Evolutionary conservation across 2,329 filamentous ascomycete genomes (phyloP).

Genomic region (Microcyclosporella mali): DNA sequence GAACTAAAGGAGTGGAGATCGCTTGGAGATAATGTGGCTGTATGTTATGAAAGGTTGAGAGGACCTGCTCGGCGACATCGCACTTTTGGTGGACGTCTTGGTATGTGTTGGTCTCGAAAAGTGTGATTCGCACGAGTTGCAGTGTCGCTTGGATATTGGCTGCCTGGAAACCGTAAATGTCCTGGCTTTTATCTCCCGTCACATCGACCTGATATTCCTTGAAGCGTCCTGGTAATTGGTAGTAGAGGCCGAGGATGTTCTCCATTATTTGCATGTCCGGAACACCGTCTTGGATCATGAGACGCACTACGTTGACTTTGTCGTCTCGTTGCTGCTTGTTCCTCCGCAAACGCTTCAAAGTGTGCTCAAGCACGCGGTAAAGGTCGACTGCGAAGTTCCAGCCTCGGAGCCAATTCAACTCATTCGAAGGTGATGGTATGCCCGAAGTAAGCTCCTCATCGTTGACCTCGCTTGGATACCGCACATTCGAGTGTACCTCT

Average conservation of each 20-base stretch:
- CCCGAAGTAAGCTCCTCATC: conserved; percentile 40
- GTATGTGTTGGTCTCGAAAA: conserved; percentile 26
- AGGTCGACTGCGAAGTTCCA: conserved; percentile 55
- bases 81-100: conserved; percentile 40
- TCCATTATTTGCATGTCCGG: conserved; percentile 27
- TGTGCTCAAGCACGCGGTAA: conserved; percentile 52
- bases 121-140: conserved; percentile 44
- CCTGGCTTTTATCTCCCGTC: conserved; percentile 32
- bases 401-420: conserved; percentile 46
- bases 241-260: conserved; percentile 24
- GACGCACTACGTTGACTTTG: conserved; percentile 19
- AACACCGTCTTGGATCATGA: conserved; percentile 24
- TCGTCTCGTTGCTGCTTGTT: conserved; percentile 17
- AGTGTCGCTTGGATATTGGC: conserved; percentile 47
- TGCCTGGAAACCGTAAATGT: conserved; percentile 45
- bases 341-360: conserved; percentile 27
- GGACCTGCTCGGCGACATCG: conserved; percentile 40
- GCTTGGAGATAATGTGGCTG: conserved; percentile 42
- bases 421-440: conserved; percentile 16
- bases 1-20: conserved; percentile 45
- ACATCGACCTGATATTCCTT: conserved; percentile 21
- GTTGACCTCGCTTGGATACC: conserved; percentile 44
- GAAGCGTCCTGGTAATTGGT: conserved; percentile 28
- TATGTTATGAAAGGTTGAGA: conserved; percentile 40
- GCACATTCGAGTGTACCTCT: conserved; percentile 43